Percentiles rank a stretch among this genome's conserved stretches.
Conservation (phyloP, 2,329 filamentous ascomycete genomes). For the Neofusicoccum laricinum region DNA sequence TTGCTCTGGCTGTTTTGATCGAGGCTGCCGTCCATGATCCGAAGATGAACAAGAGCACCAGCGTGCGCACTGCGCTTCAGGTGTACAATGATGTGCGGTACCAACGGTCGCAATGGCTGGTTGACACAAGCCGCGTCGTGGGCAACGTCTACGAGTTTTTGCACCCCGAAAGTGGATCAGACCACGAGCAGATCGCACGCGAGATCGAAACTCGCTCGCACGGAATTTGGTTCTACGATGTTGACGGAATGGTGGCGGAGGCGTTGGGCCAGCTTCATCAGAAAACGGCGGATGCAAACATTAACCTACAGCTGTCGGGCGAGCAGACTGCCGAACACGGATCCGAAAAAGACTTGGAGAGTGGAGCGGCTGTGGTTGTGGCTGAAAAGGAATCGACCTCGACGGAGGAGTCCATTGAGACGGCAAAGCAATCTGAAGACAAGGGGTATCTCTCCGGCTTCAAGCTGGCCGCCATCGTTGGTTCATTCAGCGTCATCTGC, state of each 20-base stretch:
- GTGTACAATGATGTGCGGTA: conserved; percentile 19
- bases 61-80: conserved; percentile 13
- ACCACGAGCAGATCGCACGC: conserved; percentile 13
- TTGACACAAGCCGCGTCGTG: conserved; percentile 16
- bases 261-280: background rate
- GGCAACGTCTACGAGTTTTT: conserved; percentile 21
- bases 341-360: too few relatives aligned
- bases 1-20: background rate
- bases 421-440: too few relatives aligned
- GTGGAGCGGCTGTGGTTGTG: too few relatives aligned
- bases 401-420: too few relatives aligned
- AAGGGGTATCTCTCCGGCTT: background rate
- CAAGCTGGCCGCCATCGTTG: conserved; percentile 20
- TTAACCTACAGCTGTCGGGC: too few relatives aligned
- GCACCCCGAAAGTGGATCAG: too few relatives aligned
- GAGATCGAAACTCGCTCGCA: conserved; percentile 17
- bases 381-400: too few relatives aligned
- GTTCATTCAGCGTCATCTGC: conserved; percentile 21
- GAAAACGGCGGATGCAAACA: background rate
- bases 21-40: background rate
- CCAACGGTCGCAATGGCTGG: conserved; percentile 15
- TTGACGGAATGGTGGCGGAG: conserved; percentile 17
- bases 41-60: background rate
- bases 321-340: too few relatives aligned
- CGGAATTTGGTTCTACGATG: conserved; percentile 21